Base-by-base conservation (phyloP, 306 rosid genomes). In the Sphenostylis stenocarpa region DNA sequence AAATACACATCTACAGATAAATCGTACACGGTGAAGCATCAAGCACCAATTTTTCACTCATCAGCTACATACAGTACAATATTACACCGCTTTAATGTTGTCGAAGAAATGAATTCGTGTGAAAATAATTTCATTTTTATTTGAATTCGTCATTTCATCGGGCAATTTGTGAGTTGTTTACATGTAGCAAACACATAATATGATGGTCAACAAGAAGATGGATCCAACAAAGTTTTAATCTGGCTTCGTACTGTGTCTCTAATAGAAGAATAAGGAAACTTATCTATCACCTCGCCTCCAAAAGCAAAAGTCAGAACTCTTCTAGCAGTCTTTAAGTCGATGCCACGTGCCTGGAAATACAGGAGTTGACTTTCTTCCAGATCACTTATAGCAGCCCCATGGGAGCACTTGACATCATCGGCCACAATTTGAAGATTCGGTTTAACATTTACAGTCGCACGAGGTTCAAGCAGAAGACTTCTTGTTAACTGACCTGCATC, bases 381-480 rank as follows among this genome's bases (percentile, higher is more conserved):
- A 81, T 95, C 99, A 58, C 99, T 92, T 74, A 95, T 92, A 31
- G 99, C 99, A 76, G 97, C 97, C 74, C 97, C 99, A 75, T 95
- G 99, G 7, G 99, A 95, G 73, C 99, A 95, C 82, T 90, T 92
- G 49, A 95, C 99, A 7, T 95, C 93, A 47, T 95, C 89, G 0
- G 99, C 97, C 43, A 95, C 86, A 53, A 95, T 95, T 73, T 92
- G 99, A 76, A 95, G 99, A 87, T 95, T 95, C 2, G 97, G 99
- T 67, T 95, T 92, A 36, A 92, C 90, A 68, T 95, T 92, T 57
- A 92, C 93, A 6, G 93, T 89, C 3, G 97, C 99, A 31, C 96
- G 96, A 56, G 99, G 97, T 77, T 90, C 97, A 17, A 95, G 94
- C 26, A 95, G 97, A 83, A 95, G 97, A 81, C 92, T 90, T 83